Conservation (phyloP, 345 rosid species). For the Populus davidiana region DNA sequence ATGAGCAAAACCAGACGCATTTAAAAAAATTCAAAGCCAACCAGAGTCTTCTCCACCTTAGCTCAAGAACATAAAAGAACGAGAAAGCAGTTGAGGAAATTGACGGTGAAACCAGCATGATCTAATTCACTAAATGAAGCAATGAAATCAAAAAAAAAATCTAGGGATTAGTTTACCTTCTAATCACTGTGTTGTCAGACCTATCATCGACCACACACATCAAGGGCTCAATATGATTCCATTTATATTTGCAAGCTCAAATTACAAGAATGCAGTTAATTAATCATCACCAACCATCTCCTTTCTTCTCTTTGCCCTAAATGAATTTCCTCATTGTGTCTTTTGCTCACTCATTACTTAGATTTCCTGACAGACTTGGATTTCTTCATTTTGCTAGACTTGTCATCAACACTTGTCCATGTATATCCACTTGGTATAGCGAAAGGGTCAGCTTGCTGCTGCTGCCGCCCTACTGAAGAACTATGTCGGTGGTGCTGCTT, state of each 20-base stretch:
- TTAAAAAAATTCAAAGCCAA: not conserved
- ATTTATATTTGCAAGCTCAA: not conserved
- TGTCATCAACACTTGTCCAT: conserved; percentile 47
- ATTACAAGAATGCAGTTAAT: not conserved
- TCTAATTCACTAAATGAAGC: not conserved
- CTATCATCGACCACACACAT: too few relatives aligned
- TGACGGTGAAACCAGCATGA: not conserved
- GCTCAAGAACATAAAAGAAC: too few relatives aligned
- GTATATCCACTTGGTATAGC: conserved; percentile 77
- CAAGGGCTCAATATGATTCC: too few relatives aligned
- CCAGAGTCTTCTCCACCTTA: not conserved
- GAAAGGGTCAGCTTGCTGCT: conserved; percentile 57
- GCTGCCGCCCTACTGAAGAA: conserved; percentile 1
- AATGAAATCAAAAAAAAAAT: too few relatives aligned
- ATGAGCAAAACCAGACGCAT: too few relatives aligned
- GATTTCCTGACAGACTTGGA: conserved; percentile 28
- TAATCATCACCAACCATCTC: not conserved
- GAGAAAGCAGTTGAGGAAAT: not conserved
- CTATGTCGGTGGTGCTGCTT: conserved; percentile 39
- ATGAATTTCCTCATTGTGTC: not conserved
- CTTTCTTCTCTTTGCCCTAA: not conserved
- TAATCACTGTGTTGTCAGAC: too few relatives aligned
- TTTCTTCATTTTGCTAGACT: conserved; percentile 22
- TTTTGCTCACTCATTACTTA: not conserved
- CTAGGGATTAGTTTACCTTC: too few relatives aligned